These are phyloP conservation scores for Cladorrhinum sp. DNA, from an alignment of 2,329 filamentous ascomycete genomes.

Conservation along the genomic window DNA sequence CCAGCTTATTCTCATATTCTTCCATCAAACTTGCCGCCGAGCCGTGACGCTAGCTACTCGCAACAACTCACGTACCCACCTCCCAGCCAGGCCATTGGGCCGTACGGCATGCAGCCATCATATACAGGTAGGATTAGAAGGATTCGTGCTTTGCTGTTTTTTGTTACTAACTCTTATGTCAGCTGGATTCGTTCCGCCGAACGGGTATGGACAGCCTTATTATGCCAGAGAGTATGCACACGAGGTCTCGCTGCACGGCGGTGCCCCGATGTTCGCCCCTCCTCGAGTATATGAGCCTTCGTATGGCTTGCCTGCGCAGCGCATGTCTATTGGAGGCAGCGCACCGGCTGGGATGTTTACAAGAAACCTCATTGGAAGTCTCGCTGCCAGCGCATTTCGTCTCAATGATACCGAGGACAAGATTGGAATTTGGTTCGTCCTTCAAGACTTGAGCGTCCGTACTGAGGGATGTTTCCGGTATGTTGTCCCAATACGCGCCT, in stretches of 20 bases:
- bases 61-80: slow-evolving; percentile 27
- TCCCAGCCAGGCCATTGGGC: slow-evolving; percentile 23
- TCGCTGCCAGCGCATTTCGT: slow-evolving; percentile 83
- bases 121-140: slow-evolving; percentile 21
- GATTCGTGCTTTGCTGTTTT: not conserved
- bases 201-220: slow-evolving; percentile 22
- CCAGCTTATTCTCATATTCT: slow-evolving; percentile 36
- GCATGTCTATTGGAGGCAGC: slow-evolving; percentile 39
- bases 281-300: slow-evolving; percentile 25
- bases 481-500: slow-evolving; percentile 26
- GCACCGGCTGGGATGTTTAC: slow-evolving; percentile 84
- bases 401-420: slow-evolving; percentile 76
- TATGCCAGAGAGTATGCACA: slow-evolving; percentile 24
- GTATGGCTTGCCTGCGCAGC: slow-evolving; percentile 23
- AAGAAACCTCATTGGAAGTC: slow-evolving; percentile 87
- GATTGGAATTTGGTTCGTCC: slow-evolving; percentile 91
- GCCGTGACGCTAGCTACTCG: slow-evolving; percentile 35
- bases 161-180: slow-evolving; percentile 3
- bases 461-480: slow-evolving; percentile 91
- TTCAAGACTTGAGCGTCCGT: slow-evolving; percentile 91
- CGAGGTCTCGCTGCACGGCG: slow-evolving; percentile 17
- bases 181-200: slow-evolving; percentile 24
- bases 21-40: slow-evolving; percentile 29
- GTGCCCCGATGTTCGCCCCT: slow-evolving; percentile 19
- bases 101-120: slow-evolving; percentile 29